These are phyloP conservation scores for Zymoseptoria brevis DNA, from an alignment of 2,329 filamentous ascomycete genomes.

Conservation along the genomic window DNA sequence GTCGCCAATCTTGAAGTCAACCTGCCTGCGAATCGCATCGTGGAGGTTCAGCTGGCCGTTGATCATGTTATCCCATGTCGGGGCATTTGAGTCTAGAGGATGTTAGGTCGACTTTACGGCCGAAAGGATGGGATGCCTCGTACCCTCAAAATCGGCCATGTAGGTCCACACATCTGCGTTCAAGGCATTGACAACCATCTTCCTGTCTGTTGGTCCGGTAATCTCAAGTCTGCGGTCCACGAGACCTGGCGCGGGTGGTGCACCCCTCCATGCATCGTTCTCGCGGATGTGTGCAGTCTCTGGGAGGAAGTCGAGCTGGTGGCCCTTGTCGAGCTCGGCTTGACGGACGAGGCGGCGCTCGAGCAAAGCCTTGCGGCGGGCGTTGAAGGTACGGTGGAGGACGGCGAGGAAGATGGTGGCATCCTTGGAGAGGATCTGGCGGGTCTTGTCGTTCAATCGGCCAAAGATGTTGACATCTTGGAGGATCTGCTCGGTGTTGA, in stretches of 20 bases:
- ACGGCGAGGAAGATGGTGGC: slow-evolving; percentile 88
- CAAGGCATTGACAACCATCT: slow-evolving; percentile 97
- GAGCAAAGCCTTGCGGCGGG: slow-evolving; percentile 76
- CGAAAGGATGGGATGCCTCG: neutral
- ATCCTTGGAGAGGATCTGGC: slow-evolving; percentile 85
- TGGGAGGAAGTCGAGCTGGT: slow-evolving; percentile 85
- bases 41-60: slow-evolving; percentile 97
- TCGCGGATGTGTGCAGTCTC: slow-evolving; percentile 95
- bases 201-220: slow-evolving; percentile 91
- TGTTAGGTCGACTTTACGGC: neutral
- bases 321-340: slow-evolving; percentile 83
- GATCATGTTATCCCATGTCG: slow-evolving; percentile 99
- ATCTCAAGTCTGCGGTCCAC: slow-evolving; percentile 94
- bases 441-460: slow-evolving; percentile 65
- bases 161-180: slow-evolving; percentile 98
- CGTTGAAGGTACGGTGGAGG: slow-evolving; percentile 90
- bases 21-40: slow-evolving; percentile 84
- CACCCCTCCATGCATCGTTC: slow-evolving; percentile 86
- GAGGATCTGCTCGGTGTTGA: slow-evolving; percentile 58
- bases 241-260: slow-evolving; percentile 81
- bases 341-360: slow-evolving; percentile 81
- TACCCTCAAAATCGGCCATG: slow-evolving; percentile 98
- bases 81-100: slow-evolving; percentile 73
- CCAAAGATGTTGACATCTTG: slow-evolving; percentile 84
- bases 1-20: slow-evolving; percentile 90